Percentiles rank a stretch among this genome's conserved stretches.
Conservation (phyloP, 352 stramenopile species). For the Thalassiosira mediterranea region DNA sequence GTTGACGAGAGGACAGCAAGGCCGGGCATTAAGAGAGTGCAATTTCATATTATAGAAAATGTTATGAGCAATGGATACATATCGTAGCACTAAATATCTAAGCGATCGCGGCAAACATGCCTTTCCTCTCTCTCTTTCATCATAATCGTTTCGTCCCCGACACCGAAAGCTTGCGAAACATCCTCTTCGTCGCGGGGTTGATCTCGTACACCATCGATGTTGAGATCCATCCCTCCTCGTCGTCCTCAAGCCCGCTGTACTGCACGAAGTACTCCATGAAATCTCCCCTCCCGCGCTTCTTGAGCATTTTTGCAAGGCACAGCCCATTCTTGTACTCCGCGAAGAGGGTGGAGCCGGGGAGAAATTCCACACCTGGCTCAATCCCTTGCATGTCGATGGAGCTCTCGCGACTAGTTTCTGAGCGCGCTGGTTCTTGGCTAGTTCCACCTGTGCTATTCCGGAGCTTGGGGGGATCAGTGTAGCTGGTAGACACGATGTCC, state of each 20-base stretch:
- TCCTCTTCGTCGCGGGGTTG: slow-evolving; percentile 65
- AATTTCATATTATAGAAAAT: background rate
- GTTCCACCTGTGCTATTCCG: no score
- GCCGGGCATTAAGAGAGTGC: background rate
- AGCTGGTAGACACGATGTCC: slow-evolving; percentile 4
- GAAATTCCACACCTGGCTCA: slow-evolving; percentile 58
- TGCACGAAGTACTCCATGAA: slow-evolving; percentile 67
- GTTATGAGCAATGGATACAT: background rate
- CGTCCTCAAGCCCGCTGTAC: slow-evolving; percentile 50
- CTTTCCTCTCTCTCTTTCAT: no score
- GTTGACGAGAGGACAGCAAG: background rate
- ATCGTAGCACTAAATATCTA: no score
- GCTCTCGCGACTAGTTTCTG: background rate
- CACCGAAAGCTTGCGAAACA: slow-evolving; percentile 30
- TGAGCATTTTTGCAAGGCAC: slow-evolving; percentile 62
- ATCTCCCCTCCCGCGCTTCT: slow-evolving; percentile 61
- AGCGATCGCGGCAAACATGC: no score
- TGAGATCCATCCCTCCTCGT: slow-evolving; percentile 51
- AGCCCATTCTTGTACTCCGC: slow-evolving; percentile 50
- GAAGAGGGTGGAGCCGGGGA: slow-evolving; percentile 67
- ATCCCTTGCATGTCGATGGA: slow-evolving; percentile 51
- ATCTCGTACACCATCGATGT: slow-evolving; percentile 61
- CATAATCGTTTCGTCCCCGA: background rate
- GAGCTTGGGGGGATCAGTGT: no score
- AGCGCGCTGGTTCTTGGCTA: slow-evolving; percentile 13